These are phyloP conservation scores for Pseudogymnoascus sp. DNA, from an alignment of 2,329 filamentous ascomycete genomes.

Conservation along the genomic window DNA sequence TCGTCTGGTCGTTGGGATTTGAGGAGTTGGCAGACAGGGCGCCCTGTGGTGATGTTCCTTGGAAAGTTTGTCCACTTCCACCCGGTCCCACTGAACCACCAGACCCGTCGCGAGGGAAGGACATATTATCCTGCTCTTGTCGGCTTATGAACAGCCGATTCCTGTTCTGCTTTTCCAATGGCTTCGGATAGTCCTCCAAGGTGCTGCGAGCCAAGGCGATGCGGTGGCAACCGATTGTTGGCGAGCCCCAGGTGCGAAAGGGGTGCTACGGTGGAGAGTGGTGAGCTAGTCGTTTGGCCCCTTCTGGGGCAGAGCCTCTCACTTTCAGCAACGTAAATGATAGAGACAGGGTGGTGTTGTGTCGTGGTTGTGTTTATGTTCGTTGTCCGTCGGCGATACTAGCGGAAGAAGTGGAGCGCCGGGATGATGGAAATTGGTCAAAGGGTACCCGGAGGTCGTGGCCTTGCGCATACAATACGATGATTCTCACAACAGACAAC, in stretches of 20 bases:
- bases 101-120: neutral
- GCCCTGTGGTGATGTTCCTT: neutral
- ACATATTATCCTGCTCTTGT: neutral
- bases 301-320: constrained; percentile 1
- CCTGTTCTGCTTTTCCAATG: neutral
- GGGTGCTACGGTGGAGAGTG: neutral
- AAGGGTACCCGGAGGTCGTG: neutral
- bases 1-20: neutral
- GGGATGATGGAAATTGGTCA: constrained; percentile 2
- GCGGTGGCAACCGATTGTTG: neutral
- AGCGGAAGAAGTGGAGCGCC: constrained; percentile 3
- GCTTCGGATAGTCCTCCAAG: constrained; percentile 3
- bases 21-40: neutral
- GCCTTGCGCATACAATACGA: neutral
- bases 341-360: neutral
- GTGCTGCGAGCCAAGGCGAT: neutral
- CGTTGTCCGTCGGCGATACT: neutral
- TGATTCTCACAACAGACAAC: neutral
- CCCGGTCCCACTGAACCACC: neutral
- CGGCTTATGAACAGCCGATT: neutral
- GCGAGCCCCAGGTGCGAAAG: neutral
- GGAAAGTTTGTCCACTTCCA: neutral
- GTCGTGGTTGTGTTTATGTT: constrained; percentile 4
- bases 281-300: constrained; percentile 2
- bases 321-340: constrained; percentile 7